phyloP scores from a whole-genome alignment of 768 basidiomycete species.

The Russula foetens region DNA sequence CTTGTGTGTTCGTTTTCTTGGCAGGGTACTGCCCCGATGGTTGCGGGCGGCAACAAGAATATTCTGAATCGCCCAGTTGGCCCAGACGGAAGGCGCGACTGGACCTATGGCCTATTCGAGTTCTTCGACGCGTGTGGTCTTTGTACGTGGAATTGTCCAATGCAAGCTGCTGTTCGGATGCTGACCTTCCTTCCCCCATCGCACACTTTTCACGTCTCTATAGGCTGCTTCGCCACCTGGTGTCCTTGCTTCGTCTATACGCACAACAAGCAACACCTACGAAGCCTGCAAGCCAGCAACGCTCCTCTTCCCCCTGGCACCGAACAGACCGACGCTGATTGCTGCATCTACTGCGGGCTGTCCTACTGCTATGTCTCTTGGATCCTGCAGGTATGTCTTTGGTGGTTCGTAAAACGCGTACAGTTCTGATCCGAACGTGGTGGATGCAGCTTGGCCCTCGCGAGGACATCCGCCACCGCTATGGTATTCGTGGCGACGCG shows the following conservation, averaged over 20 bases:
- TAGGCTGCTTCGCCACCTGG: conserved; percentile 31
- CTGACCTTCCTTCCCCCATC: not conserved
- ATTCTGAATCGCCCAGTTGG: conserved; percentile 22
- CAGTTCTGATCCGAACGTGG: no score
- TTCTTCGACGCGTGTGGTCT: conserved; percentile 16
- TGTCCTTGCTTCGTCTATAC: conserved; percentile 37
- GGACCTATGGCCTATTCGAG: conserved; percentile 24
- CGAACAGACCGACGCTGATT: conserved; percentile 29
- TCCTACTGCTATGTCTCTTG: conserved; percentile 27
- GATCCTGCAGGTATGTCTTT: conserved; percentile 33
- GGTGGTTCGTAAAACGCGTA: no score
- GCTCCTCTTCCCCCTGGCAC: conserved; percentile 32
- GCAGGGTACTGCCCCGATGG: not conserved
- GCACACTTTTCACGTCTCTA: not conserved
- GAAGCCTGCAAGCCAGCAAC: conserved; percentile 30
- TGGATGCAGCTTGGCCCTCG: conserved; percentile 27
- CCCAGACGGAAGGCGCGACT: conserved; percentile 28
- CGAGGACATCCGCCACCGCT: conserved; percentile 33
- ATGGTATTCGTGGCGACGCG: conserved; percentile 37
- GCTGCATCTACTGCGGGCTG: conserved; percentile 30
- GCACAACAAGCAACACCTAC: conserved; percentile 33
- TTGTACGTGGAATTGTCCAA: not conserved
- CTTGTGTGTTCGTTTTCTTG: not conserved
- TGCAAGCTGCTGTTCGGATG: no score
- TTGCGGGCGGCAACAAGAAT: conserved; percentile 18